A percentile compares a stretch with the other conserved stretches of the same genome.
Conservation (phyloP, 495 filamentous ascomycete species). For the Amphirosellinia nigrospora region DNA sequence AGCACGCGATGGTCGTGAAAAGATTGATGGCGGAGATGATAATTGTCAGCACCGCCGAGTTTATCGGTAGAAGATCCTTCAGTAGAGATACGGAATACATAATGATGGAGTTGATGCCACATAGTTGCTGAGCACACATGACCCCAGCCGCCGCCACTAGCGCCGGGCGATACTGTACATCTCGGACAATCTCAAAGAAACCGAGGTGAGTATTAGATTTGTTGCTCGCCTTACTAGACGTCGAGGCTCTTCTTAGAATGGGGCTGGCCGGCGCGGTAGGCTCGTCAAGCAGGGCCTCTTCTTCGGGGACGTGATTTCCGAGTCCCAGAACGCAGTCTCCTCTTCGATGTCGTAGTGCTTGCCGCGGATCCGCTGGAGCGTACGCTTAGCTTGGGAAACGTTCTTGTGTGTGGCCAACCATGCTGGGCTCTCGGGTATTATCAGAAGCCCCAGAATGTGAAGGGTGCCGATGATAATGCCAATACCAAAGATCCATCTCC, state of each 20-base stretch:
- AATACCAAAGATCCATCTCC: constrained; percentile 81
- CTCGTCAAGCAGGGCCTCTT: constrained; percentile 54
- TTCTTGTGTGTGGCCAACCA: constrained; percentile 79
- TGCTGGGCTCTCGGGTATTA: constrained; percentile 83
- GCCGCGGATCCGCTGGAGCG: constrained; percentile 77
- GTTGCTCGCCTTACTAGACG: constrained; percentile 50
- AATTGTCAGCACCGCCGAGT: constrained; percentile 80
- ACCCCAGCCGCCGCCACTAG: constrained; percentile 85
- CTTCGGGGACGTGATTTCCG: constrained; percentile 50
- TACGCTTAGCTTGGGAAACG: constrained; percentile 63
- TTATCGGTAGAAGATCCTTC: constrained; percentile 73
- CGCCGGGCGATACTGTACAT: constrained; percentile 73
- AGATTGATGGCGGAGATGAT: constrained; percentile 86
- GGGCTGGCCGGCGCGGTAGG: constrained; percentile 29
- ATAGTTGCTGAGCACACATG: constrained; percentile 92
- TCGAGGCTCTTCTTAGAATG: constrained; percentile 41
- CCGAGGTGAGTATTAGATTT: constrained; percentile 59
- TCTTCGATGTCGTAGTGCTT: constrained; percentile 69
- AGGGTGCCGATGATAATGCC: constrained; percentile 70
- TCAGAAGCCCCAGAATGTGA: constrained; percentile 68
- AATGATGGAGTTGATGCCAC: constrained; percentile 93
- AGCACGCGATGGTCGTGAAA: constrained; percentile 76
- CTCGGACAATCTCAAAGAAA: constrained; percentile 67
- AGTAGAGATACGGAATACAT: constrained; percentile 97
- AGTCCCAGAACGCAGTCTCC: constrained; percentile 71